Evolutionary conservation across 1,284 basidiomycete genomes (phyloP), one percentile per base, ranked within the genome.

Genomic region (Serendipita sp.): DNA sequence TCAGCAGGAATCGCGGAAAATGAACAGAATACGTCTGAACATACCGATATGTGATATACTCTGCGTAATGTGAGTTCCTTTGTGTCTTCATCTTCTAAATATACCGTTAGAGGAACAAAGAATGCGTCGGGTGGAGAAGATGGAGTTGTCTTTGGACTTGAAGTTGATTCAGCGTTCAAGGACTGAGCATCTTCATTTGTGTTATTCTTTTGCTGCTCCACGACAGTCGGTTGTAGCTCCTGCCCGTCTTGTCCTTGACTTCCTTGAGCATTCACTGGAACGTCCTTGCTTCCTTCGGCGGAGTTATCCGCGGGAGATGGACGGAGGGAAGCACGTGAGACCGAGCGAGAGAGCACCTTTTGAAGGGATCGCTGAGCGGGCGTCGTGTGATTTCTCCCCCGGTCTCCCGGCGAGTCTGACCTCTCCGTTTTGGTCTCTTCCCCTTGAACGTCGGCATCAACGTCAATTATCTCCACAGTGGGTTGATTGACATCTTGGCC

Each of bases 1-100:
- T 87, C 88, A 78, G 89, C 86, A 74, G 89, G 89, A 72, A 84
- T 84, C 87, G 89, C 89, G 73, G 89, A 87, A 43, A 88, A 74
- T 63, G 87, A 87, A 75, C 87, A 89, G 62, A 89, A 82, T 41
- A 86, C 87, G 68, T n/a, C 45, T 5, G n/a, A n/a, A 58, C 53
- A 4, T 8, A 58, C 53, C 53, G 53, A 58, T 32, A 58, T 58
- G 53, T 58, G 53, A 35, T 58, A 58, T n/a, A 58, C 53, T 32
- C 53, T 17, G 15, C 53, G 22, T n/a, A 58, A n/a, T 8, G 30
- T 26, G 15, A 58, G 32, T 26, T 58, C 53, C 22, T 58, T 58
- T 30, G 53, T 58, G 26, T 58, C 53, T 26, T 58, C 26, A 26
- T 58, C 53, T 29, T 58, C 53, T 8, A 58, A 8, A 32, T 58